Percentiles rank a stretch among this genome's conserved stretches.
Conservation (phyloP, 75 land plant genomes). For the Selaginella tamariscina region DNA sequence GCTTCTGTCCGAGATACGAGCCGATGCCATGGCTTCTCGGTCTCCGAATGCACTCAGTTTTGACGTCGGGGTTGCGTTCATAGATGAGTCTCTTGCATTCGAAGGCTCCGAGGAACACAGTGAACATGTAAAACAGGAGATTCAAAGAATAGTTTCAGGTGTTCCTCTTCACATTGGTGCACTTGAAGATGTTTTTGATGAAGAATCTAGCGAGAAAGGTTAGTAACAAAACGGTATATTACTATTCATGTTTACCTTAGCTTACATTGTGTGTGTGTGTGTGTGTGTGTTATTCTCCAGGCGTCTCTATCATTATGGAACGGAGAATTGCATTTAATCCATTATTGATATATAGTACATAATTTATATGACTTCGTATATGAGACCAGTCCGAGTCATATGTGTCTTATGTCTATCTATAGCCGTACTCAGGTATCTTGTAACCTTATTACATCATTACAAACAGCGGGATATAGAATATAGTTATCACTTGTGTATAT, state of each 20-base stretch:
- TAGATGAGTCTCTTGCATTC: slow-evolving; percentile 46
- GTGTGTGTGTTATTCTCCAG: not conserved
- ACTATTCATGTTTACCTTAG: not conserved
- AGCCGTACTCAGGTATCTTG: too few relatives aligned
- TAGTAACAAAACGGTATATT: too few relatives aligned
- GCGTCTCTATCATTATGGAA: not conserved
- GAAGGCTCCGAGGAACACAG: slow-evolving; percentile 19
- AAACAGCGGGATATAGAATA: slow-evolving; percentile 13
- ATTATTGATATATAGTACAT: not conserved
- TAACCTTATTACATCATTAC: too few relatives aligned
- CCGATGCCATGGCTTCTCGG: slow-evolving; percentile 60
- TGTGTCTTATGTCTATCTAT: too few relatives aligned
- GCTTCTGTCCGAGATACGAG: slow-evolving; percentile 74
- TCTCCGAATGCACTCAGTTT: slow-evolving; percentile 53
- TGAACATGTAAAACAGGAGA: slow-evolving; percentile 26
- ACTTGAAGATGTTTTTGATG: slow-evolving; percentile 39
- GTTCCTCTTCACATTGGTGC: slow-evolving; percentile 42
- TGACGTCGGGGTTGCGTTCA: slow-evolving; percentile 71
- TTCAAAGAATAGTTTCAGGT: slow-evolving; percentile 40
- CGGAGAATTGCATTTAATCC: not conserved
- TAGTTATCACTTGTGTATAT: slow-evolving; percentile 2
- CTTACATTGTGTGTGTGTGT: not conserved
- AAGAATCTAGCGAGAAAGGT: not conserved
- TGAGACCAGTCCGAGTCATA: slow-evolving; percentile 20
- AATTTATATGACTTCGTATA: not conserved